A percentile compares a stretch with the other conserved stretches of the same genome.
Evolutionary conservation across 73 alveolate species (phyloP).

Genomic region (Stentor coeruleus): DNA sequence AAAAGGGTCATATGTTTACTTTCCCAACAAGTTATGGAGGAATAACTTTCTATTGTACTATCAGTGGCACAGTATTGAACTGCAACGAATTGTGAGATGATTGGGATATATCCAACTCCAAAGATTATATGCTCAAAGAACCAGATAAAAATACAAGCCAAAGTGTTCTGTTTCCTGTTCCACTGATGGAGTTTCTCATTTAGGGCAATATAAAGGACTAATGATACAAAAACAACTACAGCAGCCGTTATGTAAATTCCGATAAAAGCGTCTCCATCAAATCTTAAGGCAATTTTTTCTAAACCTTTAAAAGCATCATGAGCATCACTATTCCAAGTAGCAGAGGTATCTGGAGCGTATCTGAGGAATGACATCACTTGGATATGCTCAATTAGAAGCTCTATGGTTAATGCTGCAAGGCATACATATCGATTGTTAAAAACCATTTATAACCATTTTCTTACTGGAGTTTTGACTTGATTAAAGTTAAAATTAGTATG

Average conservation of each 20-base stretch:
- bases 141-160: neutral
- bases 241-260: constrained; percentile 9
- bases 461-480: neutral
- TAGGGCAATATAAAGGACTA: neutral
- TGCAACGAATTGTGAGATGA: constrained; percentile 1
- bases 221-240: neutral
- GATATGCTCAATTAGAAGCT: constrained; percentile 15
- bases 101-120: constrained; percentile 9
- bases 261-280: neutral
- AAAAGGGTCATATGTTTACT: neutral
- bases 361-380: constrained; percentile 21
- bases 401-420: neutral
- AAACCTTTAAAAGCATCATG: neutral
- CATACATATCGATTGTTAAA: neutral
- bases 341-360: constrained; percentile 1
- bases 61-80: neutral
- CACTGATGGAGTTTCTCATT: neutral
- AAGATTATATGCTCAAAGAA: constrained; percentile 7
- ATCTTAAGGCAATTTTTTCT: constrained; percentile 14
- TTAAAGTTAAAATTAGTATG: too few species aligned
- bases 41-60: neutral
- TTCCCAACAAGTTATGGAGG: constrained; percentile 3
- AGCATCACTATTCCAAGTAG: constrained; percentile 12
- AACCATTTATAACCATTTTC: neutral
- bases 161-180: neutral